Percentiles rank a stretch among this genome's conserved stretches.
Evolutionary conservation across 1,139 yeast genomes (phyloP).

Genomic region (Trichomonascaceae sp.): DNA sequence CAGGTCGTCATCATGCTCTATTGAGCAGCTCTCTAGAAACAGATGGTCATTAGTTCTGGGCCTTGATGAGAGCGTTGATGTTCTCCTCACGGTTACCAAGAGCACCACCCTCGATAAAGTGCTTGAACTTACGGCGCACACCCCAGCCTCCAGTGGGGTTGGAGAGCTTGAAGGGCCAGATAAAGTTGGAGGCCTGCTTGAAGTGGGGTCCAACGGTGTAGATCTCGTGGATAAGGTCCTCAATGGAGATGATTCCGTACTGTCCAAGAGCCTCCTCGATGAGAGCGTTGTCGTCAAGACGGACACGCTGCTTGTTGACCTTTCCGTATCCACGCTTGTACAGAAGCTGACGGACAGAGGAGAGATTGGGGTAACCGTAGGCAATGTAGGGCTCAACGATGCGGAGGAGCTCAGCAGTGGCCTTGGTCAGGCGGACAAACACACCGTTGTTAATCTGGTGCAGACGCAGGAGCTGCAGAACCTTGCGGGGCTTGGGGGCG

Average conservation of each 20-base stretch:
- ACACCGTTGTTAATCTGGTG: conserved; percentile 98
- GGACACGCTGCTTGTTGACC: conserved; percentile 96
- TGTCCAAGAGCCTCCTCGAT: conserved; percentile 91
- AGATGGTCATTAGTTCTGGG: conserved; percentile 26
- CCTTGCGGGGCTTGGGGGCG: conserved; percentile 99
- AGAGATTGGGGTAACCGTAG: conserved; percentile 97
- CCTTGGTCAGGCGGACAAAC: conserved; percentile 96
- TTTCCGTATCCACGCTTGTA: conserved; percentile 99
- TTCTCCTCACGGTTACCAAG: conserved; percentile 99
- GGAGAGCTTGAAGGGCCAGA: conserved; percentile 99
- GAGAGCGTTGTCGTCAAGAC: conserved; percentile 80
- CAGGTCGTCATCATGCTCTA: no score
- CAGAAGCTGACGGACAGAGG: conserved; percentile 91
- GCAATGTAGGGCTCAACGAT: conserved; percentile 99
- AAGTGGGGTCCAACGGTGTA: conserved; percentile 99
- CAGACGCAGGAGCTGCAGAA: conserved; percentile 93
- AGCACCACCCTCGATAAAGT: conserved; percentile 99
- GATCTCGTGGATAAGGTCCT: conserved; percentile 98
- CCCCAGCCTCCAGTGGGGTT: conserved; percentile 99
- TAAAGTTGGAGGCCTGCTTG: conserved; percentile 99
- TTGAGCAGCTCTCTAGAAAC: no score
- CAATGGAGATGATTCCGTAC: conserved; percentile 93
- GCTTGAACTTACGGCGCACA: conserved; percentile 97
- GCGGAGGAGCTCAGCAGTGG: conserved; percentile 92
- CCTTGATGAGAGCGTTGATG: conserved; percentile 96